A percentile compares a stretch with the other conserved stretches of the same genome.
These are phyloP conservation scores for Physcomitrium patens DNA, from an alignment of 225 moss, liverwort and hornwort species.

Conservation along the genomic window DNA sequence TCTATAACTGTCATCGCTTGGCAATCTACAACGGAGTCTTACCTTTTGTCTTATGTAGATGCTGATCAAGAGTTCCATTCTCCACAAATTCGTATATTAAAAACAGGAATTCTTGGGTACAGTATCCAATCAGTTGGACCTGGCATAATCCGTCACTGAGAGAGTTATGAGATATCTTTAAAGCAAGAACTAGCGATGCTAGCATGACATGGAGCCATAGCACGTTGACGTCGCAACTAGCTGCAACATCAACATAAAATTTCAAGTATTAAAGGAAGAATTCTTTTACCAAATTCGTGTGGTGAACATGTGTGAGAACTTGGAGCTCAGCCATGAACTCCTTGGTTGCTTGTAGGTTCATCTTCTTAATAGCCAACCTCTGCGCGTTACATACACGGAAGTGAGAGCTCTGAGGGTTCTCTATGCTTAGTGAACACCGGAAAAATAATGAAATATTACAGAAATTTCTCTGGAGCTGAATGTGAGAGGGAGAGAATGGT, in stretches of 20 bases:
- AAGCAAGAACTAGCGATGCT: neutral
- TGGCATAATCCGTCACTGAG: conserved; percentile 35
- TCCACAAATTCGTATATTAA: conserved; percentile 89
- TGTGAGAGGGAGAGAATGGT: neutral
- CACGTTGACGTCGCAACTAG: neutral
- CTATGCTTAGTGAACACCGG: neutral
- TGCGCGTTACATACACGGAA: conserved; percentile 32
- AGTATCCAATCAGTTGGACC: conserved; percentile 95
- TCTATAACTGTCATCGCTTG: no score
- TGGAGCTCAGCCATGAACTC: conserved; percentile 97
- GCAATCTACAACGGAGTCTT: neutral
- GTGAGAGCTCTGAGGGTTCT: neutral
- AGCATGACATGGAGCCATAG: neutral
- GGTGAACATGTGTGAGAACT: conserved; percentile 96
- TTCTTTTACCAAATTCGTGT: conserved; percentile 75
- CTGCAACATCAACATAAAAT: neutral
- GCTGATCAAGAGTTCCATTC: conserved; percentile 87
- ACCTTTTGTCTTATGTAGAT: conserved; percentile 64
- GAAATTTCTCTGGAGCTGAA: neutral
- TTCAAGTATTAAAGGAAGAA: neutral
- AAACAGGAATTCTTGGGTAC: conserved; percentile 82
- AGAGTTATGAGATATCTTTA: neutral
- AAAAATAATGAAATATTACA: neutral
- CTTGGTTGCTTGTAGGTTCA: conserved; percentile 89
- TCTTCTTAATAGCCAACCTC: conserved; percentile 92